Percentiles rank a stretch among this genome's conserved stretches.
These are phyloP conservation scores for Ophiocordyceps camponoti-leonardi DNA, from an alignment of 2,329 filamentous ascomycete species.

Conservation along the genomic window DNA sequence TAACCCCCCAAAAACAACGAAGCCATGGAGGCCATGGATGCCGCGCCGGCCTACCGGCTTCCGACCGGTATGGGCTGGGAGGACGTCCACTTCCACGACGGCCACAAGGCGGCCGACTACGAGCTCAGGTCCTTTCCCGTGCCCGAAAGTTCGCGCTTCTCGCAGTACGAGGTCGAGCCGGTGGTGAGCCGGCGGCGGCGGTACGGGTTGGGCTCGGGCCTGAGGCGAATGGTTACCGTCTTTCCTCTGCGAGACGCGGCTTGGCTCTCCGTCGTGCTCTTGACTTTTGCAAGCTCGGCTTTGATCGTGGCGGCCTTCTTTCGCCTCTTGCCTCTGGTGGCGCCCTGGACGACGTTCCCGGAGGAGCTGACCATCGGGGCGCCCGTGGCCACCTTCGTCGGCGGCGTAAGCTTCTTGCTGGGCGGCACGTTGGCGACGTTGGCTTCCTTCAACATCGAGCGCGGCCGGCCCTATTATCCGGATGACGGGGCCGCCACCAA, in stretches of 20 bases:
- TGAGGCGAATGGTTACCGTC: background rate
- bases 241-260: background rate
- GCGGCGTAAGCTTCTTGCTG: background rate
- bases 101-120: too few species aligned
- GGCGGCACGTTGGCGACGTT: background rate
- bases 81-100: too few species aligned
- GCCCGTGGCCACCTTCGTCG: background rate
- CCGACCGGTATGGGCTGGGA: too few species aligned
- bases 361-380: background rate
- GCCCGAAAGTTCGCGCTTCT: background rate
- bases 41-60: too few species aligned
- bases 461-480: background rate
- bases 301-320: background rate
- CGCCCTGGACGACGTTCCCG: background rate
- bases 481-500: background rate
- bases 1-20: too few species aligned
- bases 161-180: background rate
- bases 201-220: background rate
- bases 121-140: too few species aligned
- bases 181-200: too few species aligned
- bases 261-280: background rate
- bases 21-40: too few species aligned
- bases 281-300: background rate
- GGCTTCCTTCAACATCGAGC: background rate
- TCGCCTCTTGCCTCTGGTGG: background rate